Evolutionary conservation across 2,329 filamentous ascomycete species (phyloP).

Genomic region (Stromatinia cepivora): DNA sequence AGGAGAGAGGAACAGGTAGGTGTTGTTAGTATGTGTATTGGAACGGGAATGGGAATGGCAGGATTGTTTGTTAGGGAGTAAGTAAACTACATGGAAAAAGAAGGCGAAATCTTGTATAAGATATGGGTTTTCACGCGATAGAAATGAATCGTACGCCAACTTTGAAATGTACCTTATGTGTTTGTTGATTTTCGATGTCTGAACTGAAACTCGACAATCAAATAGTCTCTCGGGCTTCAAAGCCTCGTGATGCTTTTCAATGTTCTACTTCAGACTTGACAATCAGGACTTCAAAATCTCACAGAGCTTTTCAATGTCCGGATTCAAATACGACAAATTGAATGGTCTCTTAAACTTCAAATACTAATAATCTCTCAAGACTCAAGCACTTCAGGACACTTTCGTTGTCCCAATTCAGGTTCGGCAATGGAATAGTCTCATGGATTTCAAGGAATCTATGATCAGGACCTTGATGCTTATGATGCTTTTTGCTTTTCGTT

Average conservation of each 20-base stretch:
- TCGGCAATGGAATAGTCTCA: neutral
- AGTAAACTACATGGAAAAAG: neutral
- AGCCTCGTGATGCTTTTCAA: neutral
- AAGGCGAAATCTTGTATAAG: no score
- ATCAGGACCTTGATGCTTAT: no score
- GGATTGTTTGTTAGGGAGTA: conserved; percentile 66
- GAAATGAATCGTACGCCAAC: neutral
- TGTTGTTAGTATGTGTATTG: conserved; percentile 88
- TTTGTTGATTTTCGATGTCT: neutral
- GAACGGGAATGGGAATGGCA: conserved; percentile 78
- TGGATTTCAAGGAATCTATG: no score
- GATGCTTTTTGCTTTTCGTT: no score
- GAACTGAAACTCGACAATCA: neutral
- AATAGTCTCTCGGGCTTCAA: neutral
- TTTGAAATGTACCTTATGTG: neutral
- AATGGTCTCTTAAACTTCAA: no score
- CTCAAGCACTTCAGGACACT: no score
- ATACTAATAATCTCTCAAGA: no score
- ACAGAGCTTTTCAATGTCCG: no score
- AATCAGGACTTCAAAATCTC: no score
- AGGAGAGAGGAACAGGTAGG: conserved; percentile 71
- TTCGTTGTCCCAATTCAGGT: neutral
- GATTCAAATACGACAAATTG: no score
- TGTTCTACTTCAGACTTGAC: no score
- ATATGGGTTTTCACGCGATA: neutral